A percentile compares a stretch with the other conserved stretches of the same genome.
Conservation (phyloP, 352 stramenopile species). For the Phytophthora hibernalis region DNA sequence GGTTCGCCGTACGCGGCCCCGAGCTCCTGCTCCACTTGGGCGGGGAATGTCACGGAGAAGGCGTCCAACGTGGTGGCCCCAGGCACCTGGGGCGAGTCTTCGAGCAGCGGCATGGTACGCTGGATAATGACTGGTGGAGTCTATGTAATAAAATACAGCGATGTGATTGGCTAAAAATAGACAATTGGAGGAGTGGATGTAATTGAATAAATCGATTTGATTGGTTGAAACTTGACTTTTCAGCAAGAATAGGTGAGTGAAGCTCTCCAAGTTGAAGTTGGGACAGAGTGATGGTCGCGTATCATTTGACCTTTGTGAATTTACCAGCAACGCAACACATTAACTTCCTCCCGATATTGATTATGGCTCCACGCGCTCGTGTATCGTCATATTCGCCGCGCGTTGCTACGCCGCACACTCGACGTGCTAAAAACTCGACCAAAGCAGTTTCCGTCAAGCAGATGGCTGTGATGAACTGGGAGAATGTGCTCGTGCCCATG, state of each 20-base stretch:
- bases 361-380: slow-evolving; percentile 13
- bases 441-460: slow-evolving; percentile 16
- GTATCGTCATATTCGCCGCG: slow-evolving; percentile 16
- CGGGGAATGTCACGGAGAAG: slow-evolving; percentile 77
- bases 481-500: slow-evolving; percentile 58
- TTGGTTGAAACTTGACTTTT: slow-evolving; percentile 6
- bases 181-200: slow-evolving; percentile 23
- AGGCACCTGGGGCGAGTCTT: slow-evolving; percentile 88
- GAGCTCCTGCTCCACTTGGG: slow-evolving; percentile 72
- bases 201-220: not conserved
- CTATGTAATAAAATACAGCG: slow-evolving; percentile 5
- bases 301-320: slow-evolving; percentile 1
- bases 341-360: not conserved
- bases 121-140: slow-evolving; percentile 26
- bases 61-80: slow-evolving; percentile 75
- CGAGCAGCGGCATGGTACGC: slow-evolving; percentile 62
- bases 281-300: slow-evolving; percentile 13
- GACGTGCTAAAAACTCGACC: slow-evolving; percentile 1
- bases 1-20: slow-evolving; percentile 58
- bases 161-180: slow-evolving; percentile 8
- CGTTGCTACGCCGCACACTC: slow-evolving; percentile 7
- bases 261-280: slow-evolving; percentile 20
- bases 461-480: slow-evolving; percentile 56
- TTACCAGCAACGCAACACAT: slow-evolving; percentile 12
- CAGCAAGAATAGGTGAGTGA: slow-evolving; percentile 18